Percentiles rank a stretch among this genome's conserved stretches.
These are phyloP conservation scores for Puccinia triticina DNA, from an alignment of 1,284 basidiomycete genomes.

Conservation along the genomic window DNA sequence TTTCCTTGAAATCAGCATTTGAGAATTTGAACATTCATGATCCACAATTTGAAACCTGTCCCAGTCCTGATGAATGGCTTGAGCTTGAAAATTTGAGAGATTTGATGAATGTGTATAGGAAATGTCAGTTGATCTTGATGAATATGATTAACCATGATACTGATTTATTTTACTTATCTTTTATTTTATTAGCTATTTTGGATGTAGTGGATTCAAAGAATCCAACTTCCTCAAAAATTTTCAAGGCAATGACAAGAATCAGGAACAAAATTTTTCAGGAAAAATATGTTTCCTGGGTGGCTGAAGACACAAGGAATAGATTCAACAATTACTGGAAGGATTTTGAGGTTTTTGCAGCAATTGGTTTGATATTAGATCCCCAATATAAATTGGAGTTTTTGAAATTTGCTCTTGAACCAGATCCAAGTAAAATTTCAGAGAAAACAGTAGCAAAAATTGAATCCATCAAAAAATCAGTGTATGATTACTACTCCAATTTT, in stretches of 20 bases:
- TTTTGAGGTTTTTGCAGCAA: background rate
- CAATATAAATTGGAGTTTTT: background rate
- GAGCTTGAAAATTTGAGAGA: background rate
- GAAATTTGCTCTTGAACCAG: background rate
- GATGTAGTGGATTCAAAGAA: background rate
- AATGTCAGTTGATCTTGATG: background rate
- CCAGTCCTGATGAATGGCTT: background rate
- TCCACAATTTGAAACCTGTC: background rate
- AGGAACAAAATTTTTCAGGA: background rate
- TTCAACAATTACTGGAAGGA: conserved; percentile 6
- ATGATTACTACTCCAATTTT: conserved; percentile 9
- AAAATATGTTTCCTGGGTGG: background rate
- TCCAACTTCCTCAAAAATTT: background rate
- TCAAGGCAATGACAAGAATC: background rate
- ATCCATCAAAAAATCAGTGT: background rate
- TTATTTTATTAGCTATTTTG: background rate
- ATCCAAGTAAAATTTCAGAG: no score
- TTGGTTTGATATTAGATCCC: background rate
- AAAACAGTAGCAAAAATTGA: background rate
- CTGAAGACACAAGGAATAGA: background rate
- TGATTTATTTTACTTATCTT: background rate
- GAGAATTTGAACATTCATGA: background rate
- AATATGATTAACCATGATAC: background rate
- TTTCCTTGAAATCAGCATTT: background rate
- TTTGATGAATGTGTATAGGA: background rate